Evolutionary conservation across 352 stramenopile species (phyloP).

Genomic region (Globisporangium echinulatum): DNA sequence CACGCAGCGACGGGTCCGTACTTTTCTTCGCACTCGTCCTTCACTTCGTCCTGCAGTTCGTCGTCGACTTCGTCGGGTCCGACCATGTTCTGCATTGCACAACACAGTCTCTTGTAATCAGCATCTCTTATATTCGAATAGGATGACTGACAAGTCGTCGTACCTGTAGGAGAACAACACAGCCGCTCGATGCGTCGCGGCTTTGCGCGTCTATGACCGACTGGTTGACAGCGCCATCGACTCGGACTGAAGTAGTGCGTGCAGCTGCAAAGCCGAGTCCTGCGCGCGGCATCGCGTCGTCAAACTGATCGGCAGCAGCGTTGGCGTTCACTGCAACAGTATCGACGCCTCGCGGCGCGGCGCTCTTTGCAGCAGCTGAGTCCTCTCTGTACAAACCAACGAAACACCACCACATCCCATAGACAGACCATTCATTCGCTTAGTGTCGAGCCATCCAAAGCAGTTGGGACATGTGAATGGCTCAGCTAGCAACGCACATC

Average conservation of each 20-base stretch:
- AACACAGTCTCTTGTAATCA: no score
- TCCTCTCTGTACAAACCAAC: no score
- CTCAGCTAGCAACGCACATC: slow-evolving; percentile 38
- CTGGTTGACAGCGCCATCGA: background rate
- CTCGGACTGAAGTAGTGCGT: background rate
- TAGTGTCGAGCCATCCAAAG: background rate
- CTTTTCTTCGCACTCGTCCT: slow-evolving; percentile 77
- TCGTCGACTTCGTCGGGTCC: slow-evolving; percentile 85
- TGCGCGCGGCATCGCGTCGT: slow-evolving; percentile 31
- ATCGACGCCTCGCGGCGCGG: background rate
- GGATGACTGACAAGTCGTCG: no score
- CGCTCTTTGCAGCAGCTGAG: background rate
- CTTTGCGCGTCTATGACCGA: background rate
- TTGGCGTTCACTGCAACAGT: background rate
- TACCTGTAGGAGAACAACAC: slow-evolving; percentile 19
- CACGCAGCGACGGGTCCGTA: slow-evolving; percentile 80
- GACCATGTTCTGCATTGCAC: slow-evolving; percentile 82
- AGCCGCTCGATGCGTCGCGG: background rate
- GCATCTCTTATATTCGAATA: no score
- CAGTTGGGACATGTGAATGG: no score
- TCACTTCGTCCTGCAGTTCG: slow-evolving; percentile 83
- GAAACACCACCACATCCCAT: no score
- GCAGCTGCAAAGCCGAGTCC: slow-evolving; percentile 24
- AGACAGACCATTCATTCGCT: background rate
- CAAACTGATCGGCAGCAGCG: slow-evolving; percentile 38